Percentiles rank a stretch among this genome's conserved stretches.
Conservation (phyloP, 148 eudicot genomes). For the Vaccinium myrtillus region DNA sequence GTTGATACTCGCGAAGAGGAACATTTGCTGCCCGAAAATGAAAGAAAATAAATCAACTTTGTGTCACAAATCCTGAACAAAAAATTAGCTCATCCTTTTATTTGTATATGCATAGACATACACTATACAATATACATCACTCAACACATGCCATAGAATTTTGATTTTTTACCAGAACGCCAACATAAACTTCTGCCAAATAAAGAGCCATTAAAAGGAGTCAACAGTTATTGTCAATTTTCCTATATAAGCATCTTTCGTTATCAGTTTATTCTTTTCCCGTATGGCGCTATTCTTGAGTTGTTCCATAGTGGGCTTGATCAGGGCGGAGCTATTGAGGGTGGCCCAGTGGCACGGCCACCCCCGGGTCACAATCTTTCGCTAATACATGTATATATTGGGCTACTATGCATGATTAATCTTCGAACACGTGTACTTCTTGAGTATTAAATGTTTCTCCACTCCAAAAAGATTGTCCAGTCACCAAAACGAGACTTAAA, state of each 20-base stretch:
- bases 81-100: background rate
- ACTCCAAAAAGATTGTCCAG: no score
- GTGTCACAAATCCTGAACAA: background rate
- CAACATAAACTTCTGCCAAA: background rate
- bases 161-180: background rate
- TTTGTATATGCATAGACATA: background rate
- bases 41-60: background rate
- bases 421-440: no score
- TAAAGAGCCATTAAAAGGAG: background rate
- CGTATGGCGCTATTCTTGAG: background rate
- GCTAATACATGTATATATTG: no score
- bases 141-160: background rate
- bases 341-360: no score
- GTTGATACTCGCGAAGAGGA: conserved; percentile 87
- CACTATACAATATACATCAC: background rate
- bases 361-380: no score
- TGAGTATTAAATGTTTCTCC: no score
- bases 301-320: background rate
- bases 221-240: background rate
- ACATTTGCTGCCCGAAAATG: conserved; percentile 52
- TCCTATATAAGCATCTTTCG: background rate
- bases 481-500: no score
- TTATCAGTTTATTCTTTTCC: background rate
- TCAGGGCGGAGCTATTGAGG: no score
- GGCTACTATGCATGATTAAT: no score